Conservation (phyloP, 768 basidiomycete genomes). For the Leccinum sublutescens region DNA sequence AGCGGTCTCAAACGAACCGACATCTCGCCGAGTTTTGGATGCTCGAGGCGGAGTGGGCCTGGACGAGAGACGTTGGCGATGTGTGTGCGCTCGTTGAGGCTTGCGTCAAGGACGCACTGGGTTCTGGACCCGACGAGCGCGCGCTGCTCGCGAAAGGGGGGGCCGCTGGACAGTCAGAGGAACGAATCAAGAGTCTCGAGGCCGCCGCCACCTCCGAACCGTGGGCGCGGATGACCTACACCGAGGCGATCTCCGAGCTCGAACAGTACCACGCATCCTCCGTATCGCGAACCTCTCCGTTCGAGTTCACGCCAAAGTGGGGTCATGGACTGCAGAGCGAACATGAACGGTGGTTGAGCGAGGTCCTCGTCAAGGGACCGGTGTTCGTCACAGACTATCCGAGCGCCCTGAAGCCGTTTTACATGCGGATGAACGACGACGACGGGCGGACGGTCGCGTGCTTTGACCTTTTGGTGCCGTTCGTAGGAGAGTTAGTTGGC, state of each 20-base stretch:
- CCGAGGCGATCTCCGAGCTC: constrained; percentile 67
- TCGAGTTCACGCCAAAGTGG: constrained; percentile 61
- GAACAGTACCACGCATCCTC: constrained; percentile 33
- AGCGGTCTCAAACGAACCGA: constrained; percentile 81
- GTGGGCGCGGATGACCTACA: constrained; percentile 80
- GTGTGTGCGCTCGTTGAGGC: constrained; percentile 59
- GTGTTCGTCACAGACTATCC: constrained; percentile 95
- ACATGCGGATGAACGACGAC: constrained; percentile 77
- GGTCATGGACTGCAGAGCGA: constrained; percentile 79
- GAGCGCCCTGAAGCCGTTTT: constrained; percentile 82
- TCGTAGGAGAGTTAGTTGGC: constrained; percentile 86
- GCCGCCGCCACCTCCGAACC: constrained; percentile 36
- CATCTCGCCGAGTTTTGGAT: constrained; percentile 99
- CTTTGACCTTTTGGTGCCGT: constrained; percentile 90
- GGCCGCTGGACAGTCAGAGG: constrained; percentile 16
- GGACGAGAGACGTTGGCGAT: constrained; percentile 44
- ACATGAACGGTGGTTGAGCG: constrained; percentile 90
- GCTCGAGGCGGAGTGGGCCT: constrained; percentile 94
- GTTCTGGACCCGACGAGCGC: constrained; percentile 32
- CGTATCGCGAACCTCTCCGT: constrained; percentile 31
- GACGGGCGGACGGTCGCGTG: constrained; percentile 74
- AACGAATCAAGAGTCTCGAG: constrained; percentile 35
- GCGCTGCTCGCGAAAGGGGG: constrained; percentile 34
- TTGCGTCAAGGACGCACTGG: constrained; percentile 43
- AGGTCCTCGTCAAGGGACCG: constrained; percentile 63